Evolutionary conservation across 2,329 filamentous ascomycete species (phyloP).

Genomic region (Thelonectria blattea): DNA sequence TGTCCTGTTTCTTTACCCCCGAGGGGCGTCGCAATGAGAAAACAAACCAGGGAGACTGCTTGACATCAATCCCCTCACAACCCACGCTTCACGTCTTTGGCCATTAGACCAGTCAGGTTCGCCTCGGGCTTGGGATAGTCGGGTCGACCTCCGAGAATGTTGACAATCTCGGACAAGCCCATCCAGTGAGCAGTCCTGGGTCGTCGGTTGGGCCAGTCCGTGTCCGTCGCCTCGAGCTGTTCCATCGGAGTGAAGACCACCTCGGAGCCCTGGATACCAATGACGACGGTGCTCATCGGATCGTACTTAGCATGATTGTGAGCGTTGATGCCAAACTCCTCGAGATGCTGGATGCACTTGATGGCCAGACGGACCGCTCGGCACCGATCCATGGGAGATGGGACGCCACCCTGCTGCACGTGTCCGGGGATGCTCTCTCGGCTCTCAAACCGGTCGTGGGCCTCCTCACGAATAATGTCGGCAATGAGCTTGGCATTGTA

Average conservation of each 20-base stretch:
- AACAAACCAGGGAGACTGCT: conserved; percentile 10
- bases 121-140: conserved; percentile 56
- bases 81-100: conserved; percentile 68
- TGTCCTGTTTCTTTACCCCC: conserved; percentile 4
- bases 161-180: conserved; percentile 77
- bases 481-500: conserved; percentile 94
- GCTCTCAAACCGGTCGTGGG: conserved; percentile 89
- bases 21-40: not conserved
- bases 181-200: conserved; percentile 89
- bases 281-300: conserved; percentile 76
- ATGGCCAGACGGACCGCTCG: conserved; percentile 91
- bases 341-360: conserved; percentile 91
- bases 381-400: conserved; percentile 94
- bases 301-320: conserved; percentile 74
- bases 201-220: conserved; percentile 90
- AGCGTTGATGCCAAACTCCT: conserved; percentile 72
- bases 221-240: conserved; percentile 80
- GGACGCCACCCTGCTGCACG: conserved; percentile 91
- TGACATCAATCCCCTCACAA: conserved; percentile 27
- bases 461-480: conserved; percentile 93
- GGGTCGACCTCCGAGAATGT: conserved; percentile 80
- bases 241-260: conserved; percentile 88
- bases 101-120: conserved; percentile 57
- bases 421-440: conserved; percentile 91
- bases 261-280: conserved; percentile 88